Evolutionary conservation across 257 asterid species (phyloP).

Genomic region (Gentiana straminea): DNA sequence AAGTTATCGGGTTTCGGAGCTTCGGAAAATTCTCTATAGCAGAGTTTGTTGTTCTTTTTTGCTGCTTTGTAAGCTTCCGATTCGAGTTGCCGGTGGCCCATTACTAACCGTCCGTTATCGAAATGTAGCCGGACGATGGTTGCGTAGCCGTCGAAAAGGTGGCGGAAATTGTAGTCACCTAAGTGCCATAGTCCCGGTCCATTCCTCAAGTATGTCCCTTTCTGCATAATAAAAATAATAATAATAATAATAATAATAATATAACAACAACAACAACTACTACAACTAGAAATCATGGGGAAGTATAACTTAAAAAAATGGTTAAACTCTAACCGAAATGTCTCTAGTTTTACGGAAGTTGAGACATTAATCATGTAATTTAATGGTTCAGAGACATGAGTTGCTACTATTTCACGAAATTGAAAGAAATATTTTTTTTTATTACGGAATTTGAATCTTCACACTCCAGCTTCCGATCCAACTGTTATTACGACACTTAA

Average conservation of each 20-base stretch:
- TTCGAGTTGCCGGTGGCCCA: conserved; percentile 86
- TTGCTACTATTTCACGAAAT: too few species aligned
- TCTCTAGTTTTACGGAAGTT: too few species aligned
- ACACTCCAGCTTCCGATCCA: too few species aligned
- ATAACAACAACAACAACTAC: background rate
- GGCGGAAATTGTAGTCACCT: conserved; percentile 82
- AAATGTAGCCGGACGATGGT: conserved; percentile 83
- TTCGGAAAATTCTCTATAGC: conserved; percentile 89
- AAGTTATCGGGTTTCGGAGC: conserved; percentile 64
- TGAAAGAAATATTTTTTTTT: too few species aligned
- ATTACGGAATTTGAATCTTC: too few species aligned
- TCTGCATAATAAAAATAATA: conserved; percentile 26
- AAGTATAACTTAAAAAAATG: background rate
- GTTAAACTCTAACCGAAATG: too few species aligned
- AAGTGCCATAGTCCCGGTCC: conserved; percentile 97
- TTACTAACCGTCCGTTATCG: conserved; percentile 40
- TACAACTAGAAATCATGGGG: background rate
- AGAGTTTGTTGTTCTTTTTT: conserved; percentile 44
- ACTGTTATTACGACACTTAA: too few species aligned
- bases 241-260: conserved; percentile 2
- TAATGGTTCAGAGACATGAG: too few species aligned
- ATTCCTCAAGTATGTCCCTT: conserved; percentile 84
- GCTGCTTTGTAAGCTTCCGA: conserved; percentile 93
- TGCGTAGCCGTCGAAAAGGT: conserved; percentile 96
- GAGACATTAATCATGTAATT: too few species aligned